Evolutionary conservation across 2,329 filamentous ascomycete genomes (phyloP).

Genomic region (Colletotrichum phormii): DNA sequence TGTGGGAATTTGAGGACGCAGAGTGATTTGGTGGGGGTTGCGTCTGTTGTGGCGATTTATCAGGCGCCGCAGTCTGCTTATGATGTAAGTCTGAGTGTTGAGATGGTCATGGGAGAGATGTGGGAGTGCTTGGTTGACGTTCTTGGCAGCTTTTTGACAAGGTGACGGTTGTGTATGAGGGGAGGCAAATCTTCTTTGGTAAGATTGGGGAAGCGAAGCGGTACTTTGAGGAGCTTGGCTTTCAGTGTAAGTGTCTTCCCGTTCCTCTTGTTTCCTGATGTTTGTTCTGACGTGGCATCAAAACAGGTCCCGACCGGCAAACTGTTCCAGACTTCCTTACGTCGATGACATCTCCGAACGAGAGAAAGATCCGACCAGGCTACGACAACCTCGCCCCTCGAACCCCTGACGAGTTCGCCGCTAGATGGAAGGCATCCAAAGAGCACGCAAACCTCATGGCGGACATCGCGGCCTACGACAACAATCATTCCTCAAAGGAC

Average conservation of each 20-base stretch:
- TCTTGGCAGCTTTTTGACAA: slow-evolving; percentile 66
- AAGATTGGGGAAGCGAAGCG: slow-evolving; percentile 65
- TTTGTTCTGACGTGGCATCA: neutral
- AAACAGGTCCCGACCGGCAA: slow-evolving; percentile 50
- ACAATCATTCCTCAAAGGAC: slow-evolving; percentile 13
- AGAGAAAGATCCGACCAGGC: slow-evolving; percentile 70
- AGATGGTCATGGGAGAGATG: too few species aligned
- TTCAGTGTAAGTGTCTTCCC: slow-evolving; percentile 55
- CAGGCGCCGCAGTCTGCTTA: slow-evolving; percentile 40
- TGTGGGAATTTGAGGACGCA: slow-evolving; percentile 62
- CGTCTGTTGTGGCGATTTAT: slow-evolving; percentile 38
- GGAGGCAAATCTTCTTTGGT: slow-evolving; percentile 76
- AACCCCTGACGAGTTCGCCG: slow-evolving; percentile 66
- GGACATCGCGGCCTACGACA: slow-evolving; percentile 19
- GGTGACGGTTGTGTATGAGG: slow-evolving; percentile 72
- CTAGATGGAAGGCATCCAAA: slow-evolving; percentile 29
- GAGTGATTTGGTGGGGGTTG: slow-evolving; percentile 44
- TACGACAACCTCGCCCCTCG: slow-evolving; percentile 64
- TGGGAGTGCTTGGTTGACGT: neutral
- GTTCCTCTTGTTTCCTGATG: rapidly evolving
- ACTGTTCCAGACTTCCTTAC: slow-evolving; percentile 81
- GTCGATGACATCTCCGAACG: slow-evolving; percentile 73
- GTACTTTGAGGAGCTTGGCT: slow-evolving; percentile 68
- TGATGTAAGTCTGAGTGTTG: slow-evolving; percentile 12
- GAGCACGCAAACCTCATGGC: slow-evolving; percentile 5